phyloP scores from a whole-genome alignment of 768 basidiomycete species.

The Dictyophora rubrovolvata region DNA sequence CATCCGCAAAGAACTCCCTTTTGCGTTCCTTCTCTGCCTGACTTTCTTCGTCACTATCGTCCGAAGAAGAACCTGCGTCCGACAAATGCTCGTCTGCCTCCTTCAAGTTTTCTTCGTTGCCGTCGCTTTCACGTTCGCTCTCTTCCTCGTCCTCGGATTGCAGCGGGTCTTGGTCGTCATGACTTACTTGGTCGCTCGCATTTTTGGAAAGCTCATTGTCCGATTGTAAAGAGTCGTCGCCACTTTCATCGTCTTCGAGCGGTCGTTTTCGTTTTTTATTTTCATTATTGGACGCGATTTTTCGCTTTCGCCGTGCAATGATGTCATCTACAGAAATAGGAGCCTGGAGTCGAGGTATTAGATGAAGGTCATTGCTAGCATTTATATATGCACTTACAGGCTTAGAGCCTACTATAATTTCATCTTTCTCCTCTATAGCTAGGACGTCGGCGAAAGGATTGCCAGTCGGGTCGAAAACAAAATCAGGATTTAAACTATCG shows the following conservation, averaged over 20 bases:
- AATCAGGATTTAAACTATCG: conserved; percentile 65
- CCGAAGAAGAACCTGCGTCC: conserved; percentile 45
- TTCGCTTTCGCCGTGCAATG: conserved; percentile 59
- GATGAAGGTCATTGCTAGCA: background rate
- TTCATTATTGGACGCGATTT: conserved; percentile 19
- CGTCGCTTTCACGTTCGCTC: conserved; percentile 20
- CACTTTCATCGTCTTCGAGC: conserved; percentile 23
- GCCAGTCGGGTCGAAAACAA: conserved; percentile 69
- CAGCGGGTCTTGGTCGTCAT: conserved; percentile 23
- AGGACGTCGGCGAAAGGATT: conserved; percentile 57
- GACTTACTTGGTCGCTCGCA: conserved; percentile 21
- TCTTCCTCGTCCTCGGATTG: conserved; percentile 33
- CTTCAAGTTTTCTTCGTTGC: conserved; percentile 11
- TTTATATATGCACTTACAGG: conserved; percentile 30
- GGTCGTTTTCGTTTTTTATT: conserved; percentile 54
- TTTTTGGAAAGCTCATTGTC: conserved; percentile 20
- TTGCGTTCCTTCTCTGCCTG: conserved; percentile 59
- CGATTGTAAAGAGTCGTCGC: conserved; percentile 18
- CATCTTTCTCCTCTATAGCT: conserved; percentile 35
- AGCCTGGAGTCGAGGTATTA: conserved; percentile 30
- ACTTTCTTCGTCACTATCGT: conserved; percentile 52
- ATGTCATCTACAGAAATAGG: conserved; percentile 91
- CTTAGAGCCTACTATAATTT: conserved; percentile 52
- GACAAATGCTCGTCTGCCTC: conserved; percentile 19
- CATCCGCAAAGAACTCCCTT: conserved; percentile 73